Conservation (phyloP, 805 yeast species). For the Sugiyamaella americana region DNA sequence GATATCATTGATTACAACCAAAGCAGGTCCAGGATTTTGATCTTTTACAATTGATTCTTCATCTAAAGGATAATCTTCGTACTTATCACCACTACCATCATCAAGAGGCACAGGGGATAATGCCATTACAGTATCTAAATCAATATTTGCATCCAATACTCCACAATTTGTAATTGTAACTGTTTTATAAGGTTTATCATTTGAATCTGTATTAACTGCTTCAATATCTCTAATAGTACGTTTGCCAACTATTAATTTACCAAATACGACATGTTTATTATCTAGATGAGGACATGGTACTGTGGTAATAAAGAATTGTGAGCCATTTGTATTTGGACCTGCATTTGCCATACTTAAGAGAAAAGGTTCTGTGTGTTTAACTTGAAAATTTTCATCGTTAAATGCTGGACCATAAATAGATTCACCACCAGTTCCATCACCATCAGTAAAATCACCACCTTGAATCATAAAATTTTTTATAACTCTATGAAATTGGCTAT, state of each 20-base stretch:
- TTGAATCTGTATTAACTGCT: conserved; percentile 52
- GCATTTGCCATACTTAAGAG: conserved; percentile 95
- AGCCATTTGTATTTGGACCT: conserved; percentile 92
- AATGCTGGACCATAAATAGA: conserved; percentile 39
- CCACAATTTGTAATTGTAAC: conserved; percentile 79
- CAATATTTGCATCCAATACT: conserved; percentile 52
- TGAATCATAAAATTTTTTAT: conserved; percentile 33
- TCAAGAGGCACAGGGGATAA: not conserved
- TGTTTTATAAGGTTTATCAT: conserved; percentile 65
- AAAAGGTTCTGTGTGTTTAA: conserved; percentile 78
- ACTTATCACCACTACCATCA: conserved; percentile 82
- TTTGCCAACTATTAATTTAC: conserved; percentile 79
- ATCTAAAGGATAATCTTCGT: conserved; percentile 69
- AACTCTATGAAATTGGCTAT: conserved; percentile 29
- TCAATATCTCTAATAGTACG: conserved; percentile 75
- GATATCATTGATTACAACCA: conserved; percentile 55
- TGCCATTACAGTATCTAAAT: not conserved
- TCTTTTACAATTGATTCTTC: conserved; percentile 57
- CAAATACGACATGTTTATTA: conserved; percentile 95
- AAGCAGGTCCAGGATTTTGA: conserved; percentile 57
- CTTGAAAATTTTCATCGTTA: conserved; percentile 31
- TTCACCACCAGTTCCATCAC: conserved; percentile 41
- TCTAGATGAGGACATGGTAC: conserved; percentile 91
- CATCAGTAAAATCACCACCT: conserved; percentile 32
- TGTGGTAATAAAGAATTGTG: conserved; percentile 92